Conservation (phyloP, 768 basidiomycete genomes). For the Lyophyllum decastes region DNA sequence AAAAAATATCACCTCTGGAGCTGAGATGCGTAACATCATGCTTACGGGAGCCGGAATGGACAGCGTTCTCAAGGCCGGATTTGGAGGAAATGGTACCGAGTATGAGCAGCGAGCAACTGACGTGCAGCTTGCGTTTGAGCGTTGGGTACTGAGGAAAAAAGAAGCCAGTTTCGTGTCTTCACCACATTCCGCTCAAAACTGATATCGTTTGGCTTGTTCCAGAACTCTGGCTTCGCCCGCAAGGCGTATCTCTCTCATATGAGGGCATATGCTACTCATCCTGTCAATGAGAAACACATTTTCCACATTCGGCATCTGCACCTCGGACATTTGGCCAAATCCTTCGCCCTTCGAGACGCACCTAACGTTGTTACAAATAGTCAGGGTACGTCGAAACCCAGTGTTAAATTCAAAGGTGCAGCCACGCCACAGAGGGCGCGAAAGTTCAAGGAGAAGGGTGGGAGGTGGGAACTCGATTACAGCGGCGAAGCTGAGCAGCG, state of each 20-base stretch:
- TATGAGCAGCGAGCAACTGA: conserved; percentile 92
- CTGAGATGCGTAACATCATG: conserved; percentile 41
- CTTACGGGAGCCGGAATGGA: conserved; percentile 69
- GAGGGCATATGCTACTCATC: conserved; percentile 97
- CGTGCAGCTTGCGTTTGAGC: conserved; percentile 92
- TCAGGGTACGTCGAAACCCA: conserved; percentile 21
- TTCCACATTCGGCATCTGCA: conserved; percentile 96
- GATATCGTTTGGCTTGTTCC: neutral
- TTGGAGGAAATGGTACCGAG: conserved; percentile 80
- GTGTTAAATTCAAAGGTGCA: conserved; percentile 23
- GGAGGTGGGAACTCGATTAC: conserved; percentile 42
- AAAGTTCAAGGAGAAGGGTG: conserved; percentile 16
- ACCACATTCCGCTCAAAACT: conserved; percentile 3
- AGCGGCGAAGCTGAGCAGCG: conserved; percentile 69
- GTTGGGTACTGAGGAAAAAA: conserved; percentile 81
- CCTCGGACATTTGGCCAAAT: conserved; percentile 91
- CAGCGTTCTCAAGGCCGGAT: conserved; percentile 73
- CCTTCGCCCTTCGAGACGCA: conserved; percentile 88
- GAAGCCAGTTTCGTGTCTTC: conserved; percentile 49
- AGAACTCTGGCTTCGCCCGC: conserved; percentile 81
- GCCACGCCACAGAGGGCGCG: conserved; percentile 14
- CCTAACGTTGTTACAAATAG: conserved; percentile 51
- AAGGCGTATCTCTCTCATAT: conserved; percentile 91
- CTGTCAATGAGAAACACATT: conserved; percentile 91
- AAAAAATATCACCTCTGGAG: conserved; percentile 21